Base-by-base conservation (phyloP, 257 asterid species). In the Solanum arcanum region DNA sequence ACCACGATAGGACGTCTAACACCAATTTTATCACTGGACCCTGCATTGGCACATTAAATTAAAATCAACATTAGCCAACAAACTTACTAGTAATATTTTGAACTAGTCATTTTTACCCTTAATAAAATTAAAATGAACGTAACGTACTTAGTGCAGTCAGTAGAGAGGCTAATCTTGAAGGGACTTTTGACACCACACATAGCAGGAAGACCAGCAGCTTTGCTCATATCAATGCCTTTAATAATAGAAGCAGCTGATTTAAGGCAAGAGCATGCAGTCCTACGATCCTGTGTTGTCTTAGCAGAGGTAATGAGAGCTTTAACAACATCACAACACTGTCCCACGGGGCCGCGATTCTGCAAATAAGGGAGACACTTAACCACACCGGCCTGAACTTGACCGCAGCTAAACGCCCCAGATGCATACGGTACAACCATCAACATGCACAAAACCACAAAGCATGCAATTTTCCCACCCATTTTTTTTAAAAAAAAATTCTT, bases 71-170 rank as follows among this genome's bases (percentile, higher is more conserved):
- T 41, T 41, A 76, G 13, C 35, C 56, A 76, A 41, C 59, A 41
- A 23, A 41, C 5, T 76, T 41, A 21, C 11, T 41, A 16, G 12
- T 29, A 11, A 23, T 52, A 52, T 52, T 52, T 52, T 52, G 16
- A 52, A 16, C 23, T 52, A 16, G 1, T 52, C 3, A 52, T 52
- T 52, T 52, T 52, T 52, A 52, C 7, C 62, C 23, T 52, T 52
- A 52, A 52, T 16, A 52, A 16, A 16, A 8, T 35, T 73, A 33
- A 56, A 56, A 56, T 56, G 15, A 64, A 37, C 1, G 39, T 37
- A 37, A 83, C 74, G 15, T 87, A 83, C 91, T 72, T 87, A 69
- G 69, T 25, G 87, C 91, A 89, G 84, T 89, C 87, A 29, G 85
- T 87, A 82, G 80, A 25, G 29, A 73, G 88, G 88, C 86, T 78